These are phyloP conservation scores for Globisporangium camurandrum DNA, from an alignment of 352 stramenopile species.

Conservation along the genomic window DNA sequence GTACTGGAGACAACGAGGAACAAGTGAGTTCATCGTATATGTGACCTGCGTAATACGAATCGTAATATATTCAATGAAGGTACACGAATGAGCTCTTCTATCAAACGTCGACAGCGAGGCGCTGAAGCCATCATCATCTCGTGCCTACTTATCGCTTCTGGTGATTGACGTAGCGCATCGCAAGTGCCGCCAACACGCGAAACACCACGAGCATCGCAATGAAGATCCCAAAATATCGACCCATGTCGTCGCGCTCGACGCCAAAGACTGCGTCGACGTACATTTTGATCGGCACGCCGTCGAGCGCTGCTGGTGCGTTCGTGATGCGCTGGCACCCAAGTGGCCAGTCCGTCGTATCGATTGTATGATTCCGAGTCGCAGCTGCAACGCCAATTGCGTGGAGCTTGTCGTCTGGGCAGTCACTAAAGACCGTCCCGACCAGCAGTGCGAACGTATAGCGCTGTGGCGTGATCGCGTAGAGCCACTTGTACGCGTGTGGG, in stretches of 20 bases:
- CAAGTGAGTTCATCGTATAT: too few species aligned
- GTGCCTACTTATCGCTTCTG: conserved; percentile 8
- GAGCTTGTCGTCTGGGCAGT: conserved; percentile 4
- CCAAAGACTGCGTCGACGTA: conserved; percentile 19
- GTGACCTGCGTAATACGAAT: too few species aligned
- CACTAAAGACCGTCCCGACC: conserved; percentile 6
- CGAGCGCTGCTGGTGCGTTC: conserved; percentile 4
- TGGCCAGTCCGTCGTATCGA: too few species aligned
- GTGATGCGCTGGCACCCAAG: conserved; percentile 10
- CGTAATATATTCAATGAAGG: too few species aligned
- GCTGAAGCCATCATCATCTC: too few species aligned
- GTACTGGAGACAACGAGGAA: too few species aligned
- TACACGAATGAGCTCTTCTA: too few species aligned
- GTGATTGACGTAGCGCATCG: conserved; percentile 14
- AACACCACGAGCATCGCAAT: conserved; percentile 18
- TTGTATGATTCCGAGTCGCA: too few species aligned
- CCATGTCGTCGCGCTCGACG: conserved; percentile 10
- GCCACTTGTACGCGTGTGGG: conserved; percentile 16
- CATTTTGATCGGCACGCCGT: conserved; percentile 9
- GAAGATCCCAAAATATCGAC: conserved; percentile 16
- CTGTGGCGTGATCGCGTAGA: conserved; percentile 19
- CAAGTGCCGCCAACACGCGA: conserved; percentile 40
- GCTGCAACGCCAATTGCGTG: too few species aligned
- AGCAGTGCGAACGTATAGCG: conserved; percentile 6
- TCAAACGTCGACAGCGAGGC: too few species aligned